Percentiles rank a stretch among this genome's conserved stretches.
These are phyloP conservation scores for Erodium texanum DNA, from an alignment of 441 rosid species.

Conservation along the genomic window DNA sequence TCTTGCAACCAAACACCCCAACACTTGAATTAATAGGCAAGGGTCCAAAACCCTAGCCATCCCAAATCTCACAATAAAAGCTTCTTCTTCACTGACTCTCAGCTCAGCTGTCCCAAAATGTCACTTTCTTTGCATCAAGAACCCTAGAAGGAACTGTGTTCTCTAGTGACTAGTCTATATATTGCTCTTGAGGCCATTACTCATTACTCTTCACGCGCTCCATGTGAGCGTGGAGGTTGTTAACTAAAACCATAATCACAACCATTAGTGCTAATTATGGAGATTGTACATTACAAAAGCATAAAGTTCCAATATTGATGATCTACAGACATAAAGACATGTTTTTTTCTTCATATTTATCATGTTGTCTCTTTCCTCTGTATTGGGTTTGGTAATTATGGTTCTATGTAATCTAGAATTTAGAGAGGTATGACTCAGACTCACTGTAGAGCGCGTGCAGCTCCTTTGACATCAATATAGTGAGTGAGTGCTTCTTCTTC, in stretches of 20 bases:
- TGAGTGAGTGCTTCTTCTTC: background rate
- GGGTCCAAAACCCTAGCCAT: too few relatives aligned
- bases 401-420: too few relatives aligned
- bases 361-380: background rate
- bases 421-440: background rate
- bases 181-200: background rate
- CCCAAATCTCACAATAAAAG: too few relatives aligned
- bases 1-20: too few relatives aligned
- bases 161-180: background rate
- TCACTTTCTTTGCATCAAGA: background rate
- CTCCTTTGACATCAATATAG: background rate
- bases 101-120: background rate
- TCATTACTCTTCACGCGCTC: too few relatives aligned
- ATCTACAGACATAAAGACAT: background rate
- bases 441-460: background rate
- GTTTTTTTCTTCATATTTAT: background rate
- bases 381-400: background rate
- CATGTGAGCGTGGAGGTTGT: background rate
- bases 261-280: background rate
- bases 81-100: background rate
- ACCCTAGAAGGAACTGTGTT: background rate
- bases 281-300: background rate
- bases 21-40: too few relatives aligned
- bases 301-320: background rate
- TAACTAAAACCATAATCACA: background rate